These are phyloP conservation scores for Leccinum fuscescens DNA, from an alignment of 1,284 basidiomycete species.

Conservation along the genomic window DNA sequence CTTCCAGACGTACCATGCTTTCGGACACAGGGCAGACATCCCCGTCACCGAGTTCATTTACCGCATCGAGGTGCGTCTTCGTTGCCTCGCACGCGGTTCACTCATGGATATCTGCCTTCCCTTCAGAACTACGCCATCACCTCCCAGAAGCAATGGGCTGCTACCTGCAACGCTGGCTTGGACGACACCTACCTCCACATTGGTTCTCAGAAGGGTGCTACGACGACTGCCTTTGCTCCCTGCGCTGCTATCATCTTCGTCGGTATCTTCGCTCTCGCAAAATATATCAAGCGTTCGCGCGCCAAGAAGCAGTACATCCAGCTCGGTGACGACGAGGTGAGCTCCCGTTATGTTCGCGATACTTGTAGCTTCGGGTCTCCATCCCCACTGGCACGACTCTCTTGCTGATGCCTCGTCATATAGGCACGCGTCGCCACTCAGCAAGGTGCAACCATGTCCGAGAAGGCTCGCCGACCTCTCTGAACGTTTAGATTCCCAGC, in stretches of 20 bases:
- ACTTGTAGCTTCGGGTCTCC: constrained; percentile 13
- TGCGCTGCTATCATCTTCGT: constrained; percentile 47
- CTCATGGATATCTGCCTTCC: constrained; percentile 4
- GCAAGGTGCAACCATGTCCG: constrained; percentile 27
- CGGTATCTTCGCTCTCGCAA: constrained; percentile 42
- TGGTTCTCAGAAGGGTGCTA: constrained; percentile 32
- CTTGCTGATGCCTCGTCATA: not conserved
- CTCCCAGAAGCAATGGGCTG: constrained; percentile 67
- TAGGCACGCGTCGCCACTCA: constrained; percentile 24
- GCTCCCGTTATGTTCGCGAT: constrained; percentile 23
- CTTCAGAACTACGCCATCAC: constrained; percentile 60
- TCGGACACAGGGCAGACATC: constrained; percentile 67
- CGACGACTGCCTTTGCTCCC: constrained; percentile 43
- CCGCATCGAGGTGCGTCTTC: constrained; percentile 60
- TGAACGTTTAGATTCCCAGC: constrained; percentile 8
- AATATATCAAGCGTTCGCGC: constrained; percentile 43
- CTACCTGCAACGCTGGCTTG: constrained; percentile 46
- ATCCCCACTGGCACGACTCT: constrained; percentile 1
- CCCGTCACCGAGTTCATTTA: constrained; percentile 77
- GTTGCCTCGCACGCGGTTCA: constrained; percentile 28
- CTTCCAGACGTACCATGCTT: constrained; percentile 64
- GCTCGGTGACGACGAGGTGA: constrained; percentile 59
- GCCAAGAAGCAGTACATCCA: constrained; percentile 48
- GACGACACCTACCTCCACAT: constrained; percentile 38
- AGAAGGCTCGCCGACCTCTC: constrained; percentile 28